Evolutionary conservation across 2,329 filamentous ascomycete species (phyloP), one percentile per base, ranked within the genome.

Genomic region (Fusarium caatingaense): DNA sequence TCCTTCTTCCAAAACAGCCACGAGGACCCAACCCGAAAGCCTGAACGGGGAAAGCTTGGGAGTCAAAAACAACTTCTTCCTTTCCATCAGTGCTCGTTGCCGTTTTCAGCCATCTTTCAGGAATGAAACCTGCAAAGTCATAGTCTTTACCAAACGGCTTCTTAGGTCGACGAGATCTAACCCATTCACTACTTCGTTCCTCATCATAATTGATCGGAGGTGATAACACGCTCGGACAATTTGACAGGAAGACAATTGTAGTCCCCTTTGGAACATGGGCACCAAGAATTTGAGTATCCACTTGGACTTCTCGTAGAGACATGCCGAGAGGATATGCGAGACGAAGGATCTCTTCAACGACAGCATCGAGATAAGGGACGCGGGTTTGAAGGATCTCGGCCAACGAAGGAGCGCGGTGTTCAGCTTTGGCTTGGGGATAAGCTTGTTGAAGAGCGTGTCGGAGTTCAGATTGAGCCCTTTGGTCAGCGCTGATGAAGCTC

Each of bases 11-110:
- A n/a, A 75, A 83, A 44, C 81, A 83, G 0, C 77, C 76, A 2
- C 81, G 61, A 1, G 74, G 65, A 0, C 81, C 81, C 2, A 77
- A 15, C 0, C 81, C 78, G 62, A 83, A 83, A 0, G 77, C 60
- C 8, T 81, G 68, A 3, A 67, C 49, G 0, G 80, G 80, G 0
- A 80, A 79, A 0, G 78, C 74, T 16, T 70, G 64, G 0, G 73
- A 54, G 46, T 80, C 76, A 42, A 78, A 81, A 15, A 62, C 66
- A 16, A 15, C 58, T 47, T 59, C 49, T 2, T 56, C 21, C 4
- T 30, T 47, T 2, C 69, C 58, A 20, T 25, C 25, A 5, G 8
- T 9, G 3, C 18, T 8, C 1, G 11, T 5, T 4, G 10, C 15
- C 2, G 25, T 51, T 20, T 55, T 56, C 6, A 72, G 28, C 69